Percentiles rank a stretch among this genome's conserved stretches.
phyloP scores from a whole-genome alignment of 78 protist species.

The Pigoraptor vietnamica region DNA sequence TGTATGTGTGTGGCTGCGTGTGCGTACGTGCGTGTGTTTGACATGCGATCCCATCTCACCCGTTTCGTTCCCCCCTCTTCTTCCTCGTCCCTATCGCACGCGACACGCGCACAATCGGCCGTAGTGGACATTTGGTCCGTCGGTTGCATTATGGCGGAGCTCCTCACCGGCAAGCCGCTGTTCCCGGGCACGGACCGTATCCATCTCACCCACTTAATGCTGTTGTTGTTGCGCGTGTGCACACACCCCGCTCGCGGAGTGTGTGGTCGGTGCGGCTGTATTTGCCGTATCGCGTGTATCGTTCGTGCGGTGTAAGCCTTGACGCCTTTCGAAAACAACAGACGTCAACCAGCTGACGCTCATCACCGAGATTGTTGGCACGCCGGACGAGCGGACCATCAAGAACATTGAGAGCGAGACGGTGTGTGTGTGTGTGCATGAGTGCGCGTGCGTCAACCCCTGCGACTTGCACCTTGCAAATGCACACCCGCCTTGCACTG shows the following conservation, averaged over 20 bases:
- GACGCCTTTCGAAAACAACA: too few species aligned
- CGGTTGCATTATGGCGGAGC: conserved; percentile 46
- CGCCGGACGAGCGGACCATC: background rate
- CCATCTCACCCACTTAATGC: background rate
- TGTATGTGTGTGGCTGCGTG: background rate
- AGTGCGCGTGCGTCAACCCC: too few species aligned
- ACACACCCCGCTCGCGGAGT: too few species aligned
- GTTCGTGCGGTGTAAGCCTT: too few species aligned
- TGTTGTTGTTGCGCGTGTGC: too few species aligned
- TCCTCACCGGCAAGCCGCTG: conserved; percentile 21
- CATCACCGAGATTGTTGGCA: background rate
- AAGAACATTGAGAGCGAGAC: background rate
- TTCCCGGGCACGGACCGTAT: conserved; percentile 30
- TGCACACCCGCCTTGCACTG: background rate
- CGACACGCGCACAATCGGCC: too few species aligned
- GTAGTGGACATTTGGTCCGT: conserved; percentile 37
- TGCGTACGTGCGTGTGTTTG: background rate
- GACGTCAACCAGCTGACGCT: conserved; percentile 6
- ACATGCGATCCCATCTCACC: too few species aligned
- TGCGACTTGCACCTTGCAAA: background rate
- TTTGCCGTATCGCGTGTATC: too few species aligned
- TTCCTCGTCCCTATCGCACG: too few species aligned
- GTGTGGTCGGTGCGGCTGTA: background rate
- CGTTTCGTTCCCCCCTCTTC: too few species aligned
- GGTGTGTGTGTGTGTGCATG: background rate